Evolutionary conservation across 2,329 filamentous ascomycete genomes (phyloP).

Genomic region (Diplodia sapinea): DNA sequence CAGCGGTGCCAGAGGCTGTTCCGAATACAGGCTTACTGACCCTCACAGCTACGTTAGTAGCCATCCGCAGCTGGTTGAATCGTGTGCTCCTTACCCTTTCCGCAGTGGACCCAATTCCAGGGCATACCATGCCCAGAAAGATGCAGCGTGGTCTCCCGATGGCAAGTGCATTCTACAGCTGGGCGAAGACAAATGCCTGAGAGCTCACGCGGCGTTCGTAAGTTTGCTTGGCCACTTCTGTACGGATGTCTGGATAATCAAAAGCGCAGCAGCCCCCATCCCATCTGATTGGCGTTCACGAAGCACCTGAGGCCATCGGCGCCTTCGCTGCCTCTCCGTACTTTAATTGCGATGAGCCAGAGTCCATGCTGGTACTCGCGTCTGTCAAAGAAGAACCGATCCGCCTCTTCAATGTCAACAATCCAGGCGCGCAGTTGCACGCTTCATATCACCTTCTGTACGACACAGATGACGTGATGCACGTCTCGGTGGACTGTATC

Average conservation of each 20-base stretch:
- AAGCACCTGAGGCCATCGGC: slow-evolving; percentile 56
- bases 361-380: slow-evolving; percentile 58
- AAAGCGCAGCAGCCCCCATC: slow-evolving; percentile 52
- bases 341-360: slow-evolving; percentile 59
- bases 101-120: not conserved
- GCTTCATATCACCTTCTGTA: slow-evolving; percentile 63
- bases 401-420: slow-evolving; percentile 55
- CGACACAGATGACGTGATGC: not conserved
- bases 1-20: not conserved
- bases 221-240: not conserved
- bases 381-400: slow-evolving; percentile 63
- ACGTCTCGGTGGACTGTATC: slow-evolving; percentile 41
- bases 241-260: slow-evolving; percentile 19
- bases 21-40: not conserved
- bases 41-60: too few relatives aligned
- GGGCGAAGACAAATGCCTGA: slow-evolving; percentile 57
- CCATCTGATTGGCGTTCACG: slow-evolving; percentile 47
- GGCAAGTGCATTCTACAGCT: slow-evolving; percentile 63
- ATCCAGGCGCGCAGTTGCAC: slow-evolving; percentile 42
- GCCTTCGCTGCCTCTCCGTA: slow-evolving; percentile 61
- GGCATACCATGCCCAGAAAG: slow-evolving; percentile 34
- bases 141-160: slow-evolving; percentile 55
- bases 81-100: not conserved
- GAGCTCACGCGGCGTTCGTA: slow-evolving; percentile 35
- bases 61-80: not conserved